Conservation (phyloP, 1,284 basidiomycete species). For the Papiliotrema flavescens region DNA sequence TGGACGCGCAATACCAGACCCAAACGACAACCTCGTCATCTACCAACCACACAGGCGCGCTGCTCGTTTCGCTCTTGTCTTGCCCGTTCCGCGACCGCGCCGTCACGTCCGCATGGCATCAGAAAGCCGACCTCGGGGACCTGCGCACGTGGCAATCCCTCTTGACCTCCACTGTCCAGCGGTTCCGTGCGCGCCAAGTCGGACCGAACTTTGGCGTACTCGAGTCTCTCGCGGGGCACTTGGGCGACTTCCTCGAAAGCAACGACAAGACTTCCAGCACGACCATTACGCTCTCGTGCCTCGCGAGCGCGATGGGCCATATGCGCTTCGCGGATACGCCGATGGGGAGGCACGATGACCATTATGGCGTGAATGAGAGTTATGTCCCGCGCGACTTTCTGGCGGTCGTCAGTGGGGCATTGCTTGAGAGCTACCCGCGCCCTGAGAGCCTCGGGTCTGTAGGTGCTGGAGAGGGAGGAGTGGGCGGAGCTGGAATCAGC, state of each 20-base stretch:
- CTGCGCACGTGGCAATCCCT: constrained; percentile 32
- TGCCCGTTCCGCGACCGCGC: constrained; percentile 33
- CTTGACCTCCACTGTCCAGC: constrained; percentile 28
- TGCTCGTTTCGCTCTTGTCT: constrained; percentile 39
- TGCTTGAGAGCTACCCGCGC: constrained; percentile 26
- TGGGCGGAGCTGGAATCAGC: constrained; percentile 9
- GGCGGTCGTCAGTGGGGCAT: constrained; percentile 20
- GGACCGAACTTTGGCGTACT: constrained; percentile 42
- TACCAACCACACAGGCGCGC: constrained; percentile 39
- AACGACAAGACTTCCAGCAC: constrained; percentile 24
- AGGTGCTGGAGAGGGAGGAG: background rate
- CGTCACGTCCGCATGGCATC: constrained; percentile 35
- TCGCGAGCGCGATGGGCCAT: constrained; percentile 25
- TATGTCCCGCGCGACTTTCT: constrained; percentile 40
- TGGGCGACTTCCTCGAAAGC: constrained; percentile 29
- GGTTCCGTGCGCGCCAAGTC: constrained; percentile 36
- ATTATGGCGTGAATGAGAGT: constrained; percentile 34
- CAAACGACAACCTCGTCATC: constrained; percentile 12
- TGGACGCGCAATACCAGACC: constrained; percentile 23
- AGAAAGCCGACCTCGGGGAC: constrained; percentile 16
- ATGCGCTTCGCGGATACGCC: constrained; percentile 21
- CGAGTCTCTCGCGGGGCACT: constrained; percentile 38
- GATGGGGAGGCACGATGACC: constrained; percentile 24
- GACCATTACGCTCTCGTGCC: constrained; percentile 37
- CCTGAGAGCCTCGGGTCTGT: constrained; percentile 3